A percentile compares a stretch with the other conserved stretches of the same genome.
phyloP scores from a whole-genome alignment of 1,139 yeast species.

The Suhomyces kunorum region DNA sequence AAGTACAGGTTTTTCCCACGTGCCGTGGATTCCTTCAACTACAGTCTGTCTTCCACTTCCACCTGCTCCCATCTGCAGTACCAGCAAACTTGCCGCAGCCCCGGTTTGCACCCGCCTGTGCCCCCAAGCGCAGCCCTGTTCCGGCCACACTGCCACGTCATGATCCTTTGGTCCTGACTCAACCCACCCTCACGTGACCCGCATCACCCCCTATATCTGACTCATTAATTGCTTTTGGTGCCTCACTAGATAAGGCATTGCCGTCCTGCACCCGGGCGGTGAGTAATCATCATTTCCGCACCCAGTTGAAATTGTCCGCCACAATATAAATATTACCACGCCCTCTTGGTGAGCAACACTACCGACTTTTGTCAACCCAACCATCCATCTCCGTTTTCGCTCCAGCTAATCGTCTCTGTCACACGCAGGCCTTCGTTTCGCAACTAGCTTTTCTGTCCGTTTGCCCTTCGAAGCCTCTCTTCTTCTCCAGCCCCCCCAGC shows the following conservation, averaged over 20 bases:
- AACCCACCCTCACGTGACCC: background rate
- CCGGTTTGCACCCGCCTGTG: no score
- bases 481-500: no score
- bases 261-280: constrained; percentile 7
- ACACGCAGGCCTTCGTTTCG: background rate
- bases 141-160: background rate
- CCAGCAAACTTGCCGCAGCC: no score
- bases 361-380: constrained; percentile 8
- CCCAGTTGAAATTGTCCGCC: constrained; percentile 4
- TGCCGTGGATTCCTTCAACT: no score
- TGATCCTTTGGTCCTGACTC: background rate
- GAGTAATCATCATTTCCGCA: constrained; percentile 10
- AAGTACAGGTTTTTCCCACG: background rate
- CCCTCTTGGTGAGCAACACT: constrained; percentile 2
- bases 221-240: constrained; percentile 13
- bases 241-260: constrained; percentile 5
- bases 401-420: background rate
- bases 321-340: constrained; percentile 8
- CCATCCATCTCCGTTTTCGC: constrained; percentile 1
- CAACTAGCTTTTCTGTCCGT: background rate
- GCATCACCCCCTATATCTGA: constrained; percentile 5
- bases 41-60: no score
- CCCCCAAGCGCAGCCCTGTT: no score
- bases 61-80: no score
- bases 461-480: background rate